Conservation (phyloP, 2,329 filamentous ascomycete species). For the Nothophoma quercina region DNA sequence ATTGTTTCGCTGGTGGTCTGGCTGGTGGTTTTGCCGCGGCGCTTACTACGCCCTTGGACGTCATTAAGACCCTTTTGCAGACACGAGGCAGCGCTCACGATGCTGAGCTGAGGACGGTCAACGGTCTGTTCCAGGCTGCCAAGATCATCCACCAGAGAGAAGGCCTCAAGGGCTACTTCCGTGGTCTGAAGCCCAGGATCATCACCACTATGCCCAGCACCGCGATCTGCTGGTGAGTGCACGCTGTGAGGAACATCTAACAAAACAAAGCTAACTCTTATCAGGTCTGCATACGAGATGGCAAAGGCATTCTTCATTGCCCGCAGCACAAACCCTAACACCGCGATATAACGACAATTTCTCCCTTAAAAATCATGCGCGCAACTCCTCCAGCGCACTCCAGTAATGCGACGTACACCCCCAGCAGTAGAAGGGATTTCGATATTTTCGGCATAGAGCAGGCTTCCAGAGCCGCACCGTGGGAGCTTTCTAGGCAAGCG, state of each 20-base stretch:
- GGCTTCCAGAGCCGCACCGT: constrained; percentile 21
- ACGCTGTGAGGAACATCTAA: background rate
- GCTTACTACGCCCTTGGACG: constrained; percentile 93
- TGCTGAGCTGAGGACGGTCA: constrained; percentile 82
- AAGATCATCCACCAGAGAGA: constrained; percentile 83
- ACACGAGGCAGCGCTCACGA: constrained; percentile 87
- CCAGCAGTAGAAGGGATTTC: constrained; percentile 19
- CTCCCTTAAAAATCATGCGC: constrained; percentile 3
- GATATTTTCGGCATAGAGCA: constrained; percentile 26
- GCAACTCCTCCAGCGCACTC: constrained; percentile 1
- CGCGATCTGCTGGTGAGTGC: constrained; percentile 91
- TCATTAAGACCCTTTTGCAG: constrained; percentile 97
- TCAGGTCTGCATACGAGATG: constrained; percentile 71
- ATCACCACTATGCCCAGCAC: constrained; percentile 98
- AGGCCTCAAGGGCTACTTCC: constrained; percentile 87
- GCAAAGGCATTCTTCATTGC: constrained; percentile 72
- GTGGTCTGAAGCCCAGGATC: constrained; percentile 87
- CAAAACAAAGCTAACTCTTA: constrained; percentile 15
- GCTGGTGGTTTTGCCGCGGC: constrained; percentile 94
- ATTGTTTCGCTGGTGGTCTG: constrained; percentile 90
- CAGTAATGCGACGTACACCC: constrained; percentile 22
- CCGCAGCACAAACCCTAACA: constrained; percentile 42
- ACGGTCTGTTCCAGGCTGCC: constrained; percentile 80
- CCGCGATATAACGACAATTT: constrained; percentile 27
- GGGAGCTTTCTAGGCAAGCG: constrained; percentile 23